A percentile compares a stretch with the other conserved stretches of the same genome.
These are phyloP conservation scores for Ascochyta lentis DNA, from an alignment of 2,329 filamentous ascomycete genomes.

Conservation along the genomic window DNA sequence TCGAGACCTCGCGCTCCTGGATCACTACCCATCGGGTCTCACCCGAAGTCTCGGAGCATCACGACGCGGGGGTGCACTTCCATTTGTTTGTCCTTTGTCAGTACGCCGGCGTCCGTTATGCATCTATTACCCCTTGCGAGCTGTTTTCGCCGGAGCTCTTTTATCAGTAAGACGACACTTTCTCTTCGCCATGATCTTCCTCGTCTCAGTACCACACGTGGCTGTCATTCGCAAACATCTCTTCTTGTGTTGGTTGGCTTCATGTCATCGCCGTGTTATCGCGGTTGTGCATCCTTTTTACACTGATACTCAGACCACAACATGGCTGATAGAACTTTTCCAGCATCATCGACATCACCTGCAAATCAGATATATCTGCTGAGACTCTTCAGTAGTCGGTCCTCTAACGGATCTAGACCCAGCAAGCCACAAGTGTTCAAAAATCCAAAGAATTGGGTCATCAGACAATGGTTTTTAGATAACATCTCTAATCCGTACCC, in stretches of 20 bases:
- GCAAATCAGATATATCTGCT: neutral
- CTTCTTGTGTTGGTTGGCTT: neutral
- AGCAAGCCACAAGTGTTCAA: neutral
- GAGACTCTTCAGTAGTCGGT: neutral
- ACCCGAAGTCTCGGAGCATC: neutral
- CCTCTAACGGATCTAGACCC: neutral
- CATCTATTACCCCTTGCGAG: neutral
- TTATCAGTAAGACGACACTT: neutral
- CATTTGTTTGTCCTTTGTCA: too few species aligned
- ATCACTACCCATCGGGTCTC: neutral
- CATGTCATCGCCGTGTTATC: neutral
- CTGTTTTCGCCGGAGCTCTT: neutral
- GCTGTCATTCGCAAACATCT: neutral
- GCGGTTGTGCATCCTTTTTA: neutral
- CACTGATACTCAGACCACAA: neutral
- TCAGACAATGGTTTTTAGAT: neutral
- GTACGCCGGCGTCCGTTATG: neutral
- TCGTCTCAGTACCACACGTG: neutral
- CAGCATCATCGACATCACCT: neutral
- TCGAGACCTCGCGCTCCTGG: neutral
- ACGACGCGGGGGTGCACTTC: neutral
- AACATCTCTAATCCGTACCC: neutral
- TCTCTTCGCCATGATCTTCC: neutral
- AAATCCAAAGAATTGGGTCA: neutral
- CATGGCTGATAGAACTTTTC: neutral